Base-by-base conservation (phyloP, 805 yeast genomes). In the Ogataea henricii region DNA sequence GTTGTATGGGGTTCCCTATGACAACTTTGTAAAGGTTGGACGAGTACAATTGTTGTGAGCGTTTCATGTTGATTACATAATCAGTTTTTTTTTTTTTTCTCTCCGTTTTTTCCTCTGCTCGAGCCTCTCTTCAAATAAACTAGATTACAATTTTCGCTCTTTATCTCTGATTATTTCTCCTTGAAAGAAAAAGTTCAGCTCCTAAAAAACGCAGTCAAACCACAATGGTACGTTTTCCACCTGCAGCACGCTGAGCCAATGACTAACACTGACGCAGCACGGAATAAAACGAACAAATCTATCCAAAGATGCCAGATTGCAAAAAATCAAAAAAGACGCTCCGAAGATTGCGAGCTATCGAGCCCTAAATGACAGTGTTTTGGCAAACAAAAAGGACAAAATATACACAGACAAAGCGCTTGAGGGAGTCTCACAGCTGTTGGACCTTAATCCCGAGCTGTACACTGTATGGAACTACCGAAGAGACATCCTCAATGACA, bases 381-480 rank as follows among this genome's bases (percentile, higher is more conserved):
- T 86, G n/a, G 53, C 47, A 29, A 56, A 47, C 60, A 77, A 57
- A 57, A 56, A 17, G 30, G 49, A 1, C 0, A 54, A 63, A 2
- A 48, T 60, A 1, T 74, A 69, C 46, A 65, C 63, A 17, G 57
- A 59, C 1, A 71, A 68, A 2, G 63, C 79, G 0, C 71, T 89
- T 21, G 70, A 73, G 1, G 61, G 72, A 18, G 85, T 95, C 0
- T 75, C 86, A 0, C 67, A 70, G 16, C 56, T 91, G 12, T 70
- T 94, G 17, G 66, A 72, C 7, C 59, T 78, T 43, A 90, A 91
- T 58, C 97, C 97, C 0, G 98, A 94, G 62, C 78, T 85, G 53
- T 91, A 91, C 65, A 83, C 97, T 0, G 73, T 81, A 0, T 94
- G 98, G 98, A 94, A 94, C 62, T 87, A 76, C 61, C 77, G 98